Evolutionary conservation across 2,329 filamentous ascomycete species (phyloP), one percentile per base, ranked within the genome.

Genomic region (Pseudogymnoascus sp.): DNA sequence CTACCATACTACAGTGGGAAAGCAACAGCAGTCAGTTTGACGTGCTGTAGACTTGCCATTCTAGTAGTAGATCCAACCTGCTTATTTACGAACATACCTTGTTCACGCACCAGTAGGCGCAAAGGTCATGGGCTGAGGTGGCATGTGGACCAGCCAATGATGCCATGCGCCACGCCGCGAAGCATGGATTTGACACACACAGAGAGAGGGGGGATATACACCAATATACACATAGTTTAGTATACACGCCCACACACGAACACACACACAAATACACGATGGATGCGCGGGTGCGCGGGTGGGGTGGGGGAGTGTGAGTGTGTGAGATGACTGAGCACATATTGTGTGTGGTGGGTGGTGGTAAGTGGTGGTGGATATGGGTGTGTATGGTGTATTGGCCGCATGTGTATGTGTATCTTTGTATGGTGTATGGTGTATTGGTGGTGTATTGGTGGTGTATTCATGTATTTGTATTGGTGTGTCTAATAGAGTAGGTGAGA

Each of bases 61-160:
- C 36, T 37, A 5, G 36, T 15, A 37, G 36, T 7, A 47, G 41
- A 47, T 47, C 41, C 24, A 47, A 47, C 41, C 41, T 29, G 41
- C 24, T 29, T 29, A 29, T 47, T 47, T 47, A 26, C 21, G 41
- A 47, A 21, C 17, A 17, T 47, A 47, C 41, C 41, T 47, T 47
- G 41, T 29, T 29, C 21, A 29, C 41, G 7, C 41, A 15, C 11
- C 24, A 47, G 50, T 24, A 37, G 50, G 50, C 50, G 50, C 50
- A 58, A 17, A 58, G 35, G 21, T 37, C 15, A 37, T 58, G 50
- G 50, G 50, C 50, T 58, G 50, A 58, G 50, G 50, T 33, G 29
- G 50, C 50, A 58, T 58, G 50, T 58, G 50, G 50, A 35, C 50
- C 50, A 58, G 50, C 50, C 50, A 58, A 58, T 58, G 50, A 58